phyloP scores from a whole-genome alignment of 768 basidiomycete species.

The Calocybe cyanea region DNA sequence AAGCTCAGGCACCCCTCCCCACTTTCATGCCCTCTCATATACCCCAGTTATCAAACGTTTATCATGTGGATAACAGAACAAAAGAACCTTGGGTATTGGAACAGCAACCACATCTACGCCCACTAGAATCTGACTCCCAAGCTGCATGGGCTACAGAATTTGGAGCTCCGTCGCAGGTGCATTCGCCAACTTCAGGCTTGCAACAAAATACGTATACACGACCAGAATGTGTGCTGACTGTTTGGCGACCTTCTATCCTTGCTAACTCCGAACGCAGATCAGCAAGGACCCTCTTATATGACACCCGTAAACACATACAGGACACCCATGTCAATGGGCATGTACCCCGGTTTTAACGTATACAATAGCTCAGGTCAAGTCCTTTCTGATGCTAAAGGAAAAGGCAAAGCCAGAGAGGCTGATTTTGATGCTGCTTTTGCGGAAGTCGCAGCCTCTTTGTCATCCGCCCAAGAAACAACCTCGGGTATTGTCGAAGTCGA shows the following conservation, averaged over 20 bases:
- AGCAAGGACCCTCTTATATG: conserved; percentile 40
- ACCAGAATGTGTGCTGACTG: conserved; percentile 35
- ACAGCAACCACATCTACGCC: conserved; percentile 38
- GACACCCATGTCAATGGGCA: conserved; percentile 34
- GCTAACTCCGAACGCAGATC: conserved; percentile 23
- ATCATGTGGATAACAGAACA: conserved; percentile 29
- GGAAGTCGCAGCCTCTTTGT: conserved; percentile 54
- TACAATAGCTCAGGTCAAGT: conserved; percentile 8
- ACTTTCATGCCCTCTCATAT: conserved; percentile 19
- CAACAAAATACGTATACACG: conserved; percentile 29
- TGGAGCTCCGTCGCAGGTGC: conserved; percentile 23
- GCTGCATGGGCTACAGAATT: conserved; percentile 62
- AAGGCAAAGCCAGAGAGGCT: conserved; percentile 73
- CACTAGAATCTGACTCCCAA: conserved; percentile 28
- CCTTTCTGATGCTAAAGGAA: conserved; percentile 47
- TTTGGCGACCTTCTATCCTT: not conserved
- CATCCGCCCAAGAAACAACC: conserved; percentile 33
- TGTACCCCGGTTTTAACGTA: conserved; percentile 28
- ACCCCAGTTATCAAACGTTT: conserved; percentile 19
- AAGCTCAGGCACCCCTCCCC: conserved; percentile 23
- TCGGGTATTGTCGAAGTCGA: conserved; percentile 55
- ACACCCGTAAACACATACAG: conserved; percentile 32
- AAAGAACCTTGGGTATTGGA: conserved; percentile 53
- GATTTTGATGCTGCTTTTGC: conserved; percentile 89
- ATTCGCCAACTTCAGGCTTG: conserved; percentile 20